Percentiles rank a stretch among this genome's conserved stretches.
These are phyloP conservation scores for Rhodamnia argentea DNA, from an alignment of 345 rosid species.

Conservation along the genomic window DNA sequence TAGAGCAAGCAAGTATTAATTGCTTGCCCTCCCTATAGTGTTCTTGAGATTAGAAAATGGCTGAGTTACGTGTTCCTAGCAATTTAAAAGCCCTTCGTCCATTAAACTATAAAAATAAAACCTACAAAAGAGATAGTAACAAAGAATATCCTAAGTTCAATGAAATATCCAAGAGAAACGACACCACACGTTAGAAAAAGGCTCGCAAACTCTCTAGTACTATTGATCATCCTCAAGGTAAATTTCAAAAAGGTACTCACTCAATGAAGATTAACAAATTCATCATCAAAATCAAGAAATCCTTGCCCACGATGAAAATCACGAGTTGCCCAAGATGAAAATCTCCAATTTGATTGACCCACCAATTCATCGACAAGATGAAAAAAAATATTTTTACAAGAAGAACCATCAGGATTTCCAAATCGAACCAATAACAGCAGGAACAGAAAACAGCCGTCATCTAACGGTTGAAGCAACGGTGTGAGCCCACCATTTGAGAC, in stretches of 20 bases:
- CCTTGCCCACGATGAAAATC: neutral
- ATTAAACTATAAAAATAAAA: neutral
- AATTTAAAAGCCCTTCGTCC: neutral
- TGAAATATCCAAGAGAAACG: no score
- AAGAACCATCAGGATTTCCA: neutral
- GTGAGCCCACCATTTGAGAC: constrained; percentile 67
- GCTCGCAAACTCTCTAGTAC: neutral
- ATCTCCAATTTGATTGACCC: neutral
- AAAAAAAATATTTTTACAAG: neutral
- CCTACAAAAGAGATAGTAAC: neutral
- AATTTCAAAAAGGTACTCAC: neutral
- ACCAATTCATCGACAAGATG: neutral
- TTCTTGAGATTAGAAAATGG: neutral
- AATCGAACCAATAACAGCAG: neutral
- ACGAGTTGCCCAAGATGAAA: no score
- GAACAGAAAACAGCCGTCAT: constrained; percentile 7
- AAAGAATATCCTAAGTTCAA: neutral
- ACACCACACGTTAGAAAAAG: fast-evolving
- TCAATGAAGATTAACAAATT: neutral
- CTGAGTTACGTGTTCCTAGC: neutral
- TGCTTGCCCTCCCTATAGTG: neutral
- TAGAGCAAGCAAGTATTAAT: neutral
- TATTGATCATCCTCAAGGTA: neutral
- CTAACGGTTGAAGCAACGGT: constrained; percentile 58
- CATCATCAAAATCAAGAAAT: neutral